Percentiles rank a stretch among this genome's conserved stretches.
Conservation (phyloP, 1,284 basidiomycete genomes). For the Peniophora sp. region DNA sequence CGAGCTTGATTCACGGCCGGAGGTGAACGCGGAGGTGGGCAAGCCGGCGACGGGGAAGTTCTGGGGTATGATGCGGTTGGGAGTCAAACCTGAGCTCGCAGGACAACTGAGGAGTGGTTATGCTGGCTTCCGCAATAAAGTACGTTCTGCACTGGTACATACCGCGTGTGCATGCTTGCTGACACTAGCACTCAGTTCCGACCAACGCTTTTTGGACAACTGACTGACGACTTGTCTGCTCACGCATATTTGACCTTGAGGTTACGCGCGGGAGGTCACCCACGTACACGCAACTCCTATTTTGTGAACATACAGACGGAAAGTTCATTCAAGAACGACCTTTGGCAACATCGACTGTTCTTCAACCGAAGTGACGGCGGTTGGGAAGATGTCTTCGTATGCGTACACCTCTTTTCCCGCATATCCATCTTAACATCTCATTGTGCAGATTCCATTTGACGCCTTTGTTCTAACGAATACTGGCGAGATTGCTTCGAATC, state of each 20-base stretch:
- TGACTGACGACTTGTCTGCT: slow-evolving; percentile 73
- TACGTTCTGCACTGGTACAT: slow-evolving; percentile 18
- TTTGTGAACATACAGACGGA: slow-evolving; percentile 88
- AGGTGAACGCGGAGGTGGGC: slow-evolving; percentile 27
- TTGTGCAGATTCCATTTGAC: slow-evolving; percentile 77
- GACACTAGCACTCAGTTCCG: slow-evolving; percentile 34
- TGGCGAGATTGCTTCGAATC: slow-evolving; percentile 63
- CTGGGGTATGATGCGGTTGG: slow-evolving; percentile 67
- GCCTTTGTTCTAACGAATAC: slow-evolving; percentile 81
- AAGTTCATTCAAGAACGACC: slow-evolving; percentile 67
- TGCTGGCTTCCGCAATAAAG: slow-evolving; percentile 80
- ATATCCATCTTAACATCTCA: too few relatives aligned
- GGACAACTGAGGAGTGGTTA: slow-evolving; percentile 67
- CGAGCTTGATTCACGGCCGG: slow-evolving; percentile 44
- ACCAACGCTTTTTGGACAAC: slow-evolving; percentile 74
- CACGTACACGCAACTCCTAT: slow-evolving; percentile 67
- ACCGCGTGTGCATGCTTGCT: not conserved
- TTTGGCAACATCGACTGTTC: slow-evolving; percentile 86
- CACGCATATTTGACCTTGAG: slow-evolving; percentile 77
- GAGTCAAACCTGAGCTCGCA: slow-evolving; percentile 52
- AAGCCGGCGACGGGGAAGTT: slow-evolving; percentile 48
- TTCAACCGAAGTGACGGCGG: slow-evolving; percentile 62
- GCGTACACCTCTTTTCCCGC: slow-evolving; percentile 18
- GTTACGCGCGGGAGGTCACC: slow-evolving; percentile 64
- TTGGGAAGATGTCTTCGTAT: slow-evolving; percentile 83